A percentile compares a stretch with the other conserved stretches of the same genome.
Conservation (phyloP, 306 rosid species). For the Ziziphus jujuba region DNA sequence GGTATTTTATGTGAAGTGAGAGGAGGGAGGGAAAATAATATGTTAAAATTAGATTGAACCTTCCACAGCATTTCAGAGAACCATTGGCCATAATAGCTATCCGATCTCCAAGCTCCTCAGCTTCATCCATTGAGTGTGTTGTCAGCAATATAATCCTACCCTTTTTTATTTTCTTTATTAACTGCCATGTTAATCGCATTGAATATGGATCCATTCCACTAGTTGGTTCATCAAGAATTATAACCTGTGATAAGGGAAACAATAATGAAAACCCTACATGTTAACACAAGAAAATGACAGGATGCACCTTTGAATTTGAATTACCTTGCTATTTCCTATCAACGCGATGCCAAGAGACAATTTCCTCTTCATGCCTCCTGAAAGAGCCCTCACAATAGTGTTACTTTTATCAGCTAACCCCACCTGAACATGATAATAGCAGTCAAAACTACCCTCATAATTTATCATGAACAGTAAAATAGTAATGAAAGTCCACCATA, state of each 20-base stretch:
- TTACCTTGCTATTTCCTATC: slow-evolving; percentile 91
- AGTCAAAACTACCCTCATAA: slow-evolving; percentile 16
- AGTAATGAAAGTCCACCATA: not conserved
- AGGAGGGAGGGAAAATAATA: not conserved
- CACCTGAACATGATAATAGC: slow-evolving; percentile 58
- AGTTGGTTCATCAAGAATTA: slow-evolving; percentile 94
- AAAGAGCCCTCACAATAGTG: slow-evolving; percentile 70
- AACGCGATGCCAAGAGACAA: slow-evolving; percentile 95
- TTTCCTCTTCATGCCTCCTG: slow-evolving; percentile 99
- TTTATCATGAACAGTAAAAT: too few relatives aligned
- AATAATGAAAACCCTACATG: not conserved
- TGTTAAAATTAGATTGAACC: slow-evolving; percentile 39
- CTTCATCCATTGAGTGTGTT: slow-evolving; percentile 99
- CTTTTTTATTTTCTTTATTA: slow-evolving; percentile 83
- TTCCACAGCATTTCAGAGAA: slow-evolving; percentile 93
- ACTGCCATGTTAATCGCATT: slow-evolving; percentile 97
- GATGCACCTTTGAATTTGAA: slow-evolving; percentile 11
- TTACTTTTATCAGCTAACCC: slow-evolving; percentile 90
- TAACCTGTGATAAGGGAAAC: slow-evolving; percentile 53
- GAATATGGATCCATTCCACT: slow-evolving; percentile 99
- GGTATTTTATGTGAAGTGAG: not conserved
- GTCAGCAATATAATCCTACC: slow-evolving; percentile 94
- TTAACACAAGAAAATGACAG: slow-evolving; percentile 10
- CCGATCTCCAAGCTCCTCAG: slow-evolving; percentile 94
- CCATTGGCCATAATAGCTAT: slow-evolving; percentile 99